Conservation (phyloP, 73 alveolate species). For the Uronychia binucleata region DNA sequence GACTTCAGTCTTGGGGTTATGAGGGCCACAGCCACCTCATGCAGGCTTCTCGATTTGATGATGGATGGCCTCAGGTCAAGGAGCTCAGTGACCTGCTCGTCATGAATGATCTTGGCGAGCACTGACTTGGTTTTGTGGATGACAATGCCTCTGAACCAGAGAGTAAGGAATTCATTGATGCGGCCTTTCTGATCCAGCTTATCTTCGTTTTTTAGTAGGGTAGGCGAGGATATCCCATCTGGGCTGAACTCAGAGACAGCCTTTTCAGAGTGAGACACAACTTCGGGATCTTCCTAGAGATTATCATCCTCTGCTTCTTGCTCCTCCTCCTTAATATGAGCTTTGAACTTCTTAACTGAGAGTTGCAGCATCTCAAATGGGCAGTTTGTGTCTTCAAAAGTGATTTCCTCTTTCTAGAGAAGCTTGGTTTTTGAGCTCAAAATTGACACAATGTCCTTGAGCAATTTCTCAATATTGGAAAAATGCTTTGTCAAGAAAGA, state of each 20-base stretch:
- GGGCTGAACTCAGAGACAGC: too few species aligned
- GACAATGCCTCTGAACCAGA: slow-evolving; percentile 42
- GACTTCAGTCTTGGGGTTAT: slow-evolving; percentile 53
- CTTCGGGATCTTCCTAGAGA: slow-evolving; percentile 11
- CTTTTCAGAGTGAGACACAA: too few species aligned
- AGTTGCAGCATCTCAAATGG: neutral
- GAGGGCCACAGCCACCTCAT: slow-evolving; percentile 29
- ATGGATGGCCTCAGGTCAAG: slow-evolving; percentile 50
- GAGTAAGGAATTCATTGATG: slow-evolving; percentile 22
- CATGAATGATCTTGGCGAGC: slow-evolving; percentile 3
- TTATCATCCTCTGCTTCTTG: slow-evolving; percentile 20
- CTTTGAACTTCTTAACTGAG: slow-evolving; percentile 23
- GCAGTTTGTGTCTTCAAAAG: slow-evolving; percentile 10
- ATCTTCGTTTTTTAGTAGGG: too few species aligned
- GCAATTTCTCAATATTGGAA: slow-evolving; percentile 2
- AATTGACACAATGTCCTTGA: slow-evolving; percentile 1
- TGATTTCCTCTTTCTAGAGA: neutral
- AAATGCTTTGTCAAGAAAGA: slow-evolving; percentile 12
- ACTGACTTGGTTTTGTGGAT: slow-evolving; percentile 27
- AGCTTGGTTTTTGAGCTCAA: neutral
- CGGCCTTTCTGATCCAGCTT: neutral
- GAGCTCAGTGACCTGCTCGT: slow-evolving; percentile 13
- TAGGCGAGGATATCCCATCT: too few species aligned
- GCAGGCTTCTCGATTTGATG: slow-evolving; percentile 17
- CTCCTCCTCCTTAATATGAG: neutral